Conservation (phyloP, 805 yeast species). For the Sungouiozyma intestinalis region DNA sequence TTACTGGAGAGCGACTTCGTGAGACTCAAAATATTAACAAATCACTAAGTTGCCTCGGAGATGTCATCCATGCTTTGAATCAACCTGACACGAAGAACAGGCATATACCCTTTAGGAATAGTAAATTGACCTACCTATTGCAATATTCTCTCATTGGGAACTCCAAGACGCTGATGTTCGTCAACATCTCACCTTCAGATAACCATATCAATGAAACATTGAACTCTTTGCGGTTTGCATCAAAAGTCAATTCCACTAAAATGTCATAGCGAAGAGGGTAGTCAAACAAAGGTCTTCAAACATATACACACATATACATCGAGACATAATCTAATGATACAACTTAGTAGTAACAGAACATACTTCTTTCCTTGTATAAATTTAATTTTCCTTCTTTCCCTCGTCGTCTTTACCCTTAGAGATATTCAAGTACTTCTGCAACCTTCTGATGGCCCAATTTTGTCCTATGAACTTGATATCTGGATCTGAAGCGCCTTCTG, state of each 20-base stretch:
- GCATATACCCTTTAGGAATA: constrained; percentile 90
- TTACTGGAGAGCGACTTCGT: constrained; percentile 64
- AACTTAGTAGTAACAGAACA: neutral
- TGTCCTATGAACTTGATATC: constrained; percentile 63
- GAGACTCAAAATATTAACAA: constrained; percentile 88
- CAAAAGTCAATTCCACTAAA: constrained; percentile 59
- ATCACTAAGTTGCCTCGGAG: constrained; percentile 80
- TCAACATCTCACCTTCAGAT: constrained; percentile 63
- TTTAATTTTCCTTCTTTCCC: neutral
- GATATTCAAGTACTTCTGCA: constrained; percentile 34
- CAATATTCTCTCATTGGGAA: constrained; percentile 78
- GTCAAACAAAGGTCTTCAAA: neutral
- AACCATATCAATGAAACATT: constrained; percentile 64
- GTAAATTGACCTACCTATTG: constrained; percentile 77
- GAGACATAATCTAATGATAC: neutral
- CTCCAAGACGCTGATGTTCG: constrained; percentile 90
- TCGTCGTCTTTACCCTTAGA: constrained; percentile 4
- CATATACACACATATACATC: neutral
- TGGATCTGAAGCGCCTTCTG: constrained; percentile 60
- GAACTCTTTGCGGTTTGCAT: constrained; percentile 81
- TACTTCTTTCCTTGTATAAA: neutral
- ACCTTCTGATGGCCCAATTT: constrained; percentile 73
- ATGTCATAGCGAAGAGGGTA: constrained; percentile 10
- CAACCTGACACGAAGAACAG: constrained; percentile 11
- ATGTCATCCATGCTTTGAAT: constrained; percentile 72